A percentile compares a stretch with the other conserved stretches of the same genome.
These are phyloP conservation scores for Solanum chilense DNA, from an alignment of 257 asterid genomes.

Conservation along the genomic window DNA sequence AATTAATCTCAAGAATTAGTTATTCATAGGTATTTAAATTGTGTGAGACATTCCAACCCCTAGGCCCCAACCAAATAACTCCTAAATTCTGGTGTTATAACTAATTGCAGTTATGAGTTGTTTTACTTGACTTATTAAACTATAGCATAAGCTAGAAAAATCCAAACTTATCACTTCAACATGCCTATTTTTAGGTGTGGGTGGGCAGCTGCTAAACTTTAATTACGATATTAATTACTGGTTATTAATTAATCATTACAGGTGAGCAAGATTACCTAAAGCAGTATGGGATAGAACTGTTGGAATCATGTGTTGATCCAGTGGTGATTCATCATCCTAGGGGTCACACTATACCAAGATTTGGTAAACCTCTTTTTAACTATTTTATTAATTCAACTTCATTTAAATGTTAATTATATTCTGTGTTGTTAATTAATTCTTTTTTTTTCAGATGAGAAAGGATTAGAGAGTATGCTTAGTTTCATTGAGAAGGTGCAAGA, in stretches of 20 bases:
- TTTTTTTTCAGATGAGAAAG: slow-evolving; percentile 1
- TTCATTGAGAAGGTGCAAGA: background rate
- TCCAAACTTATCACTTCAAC: background rate
- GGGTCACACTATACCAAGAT: slow-evolving; percentile 10
- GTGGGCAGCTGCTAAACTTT: background rate
- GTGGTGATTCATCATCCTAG: slow-evolving; percentile 12
- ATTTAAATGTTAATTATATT: background rate
- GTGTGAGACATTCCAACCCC: background rate
- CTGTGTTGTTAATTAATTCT: background rate
- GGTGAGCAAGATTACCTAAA: slow-evolving; percentile 9
- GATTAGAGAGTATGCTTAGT: background rate
- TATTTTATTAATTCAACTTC: background rate
- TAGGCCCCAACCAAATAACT: background rate
- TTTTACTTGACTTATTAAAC: background rate
- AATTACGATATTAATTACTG: background rate
- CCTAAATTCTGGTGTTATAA: background rate
- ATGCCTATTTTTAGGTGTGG: background rate
- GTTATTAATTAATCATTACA: background rate
- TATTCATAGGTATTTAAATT: background rate
- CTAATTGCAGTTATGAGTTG: background rate
- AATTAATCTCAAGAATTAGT: no score
- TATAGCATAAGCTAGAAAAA: background rate
- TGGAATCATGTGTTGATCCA: slow-evolving; percentile 8
- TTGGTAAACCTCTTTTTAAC: background rate
- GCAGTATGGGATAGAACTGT: background rate